Base-by-base conservation (phyloP, 2,329 filamentous ascomycete genomes). In the Nothopassalora personata region DNA sequence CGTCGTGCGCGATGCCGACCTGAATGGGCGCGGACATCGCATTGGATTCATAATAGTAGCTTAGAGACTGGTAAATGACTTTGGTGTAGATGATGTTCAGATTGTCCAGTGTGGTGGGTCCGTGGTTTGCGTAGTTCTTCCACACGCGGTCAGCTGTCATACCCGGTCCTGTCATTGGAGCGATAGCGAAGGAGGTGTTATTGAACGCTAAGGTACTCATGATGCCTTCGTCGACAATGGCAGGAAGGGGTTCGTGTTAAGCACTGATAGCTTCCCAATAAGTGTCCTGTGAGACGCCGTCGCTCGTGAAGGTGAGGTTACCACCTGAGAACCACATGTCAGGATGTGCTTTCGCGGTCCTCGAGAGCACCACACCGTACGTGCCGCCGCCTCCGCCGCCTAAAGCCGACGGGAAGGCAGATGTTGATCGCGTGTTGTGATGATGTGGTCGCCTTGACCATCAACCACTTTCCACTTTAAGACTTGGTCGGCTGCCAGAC, bases 381-480 rank as follows among this genome's bases (percentile, higher is more conserved):
- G 78, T 86, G 15, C 83, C 82, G 9, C 79, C 81, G 1, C 85
- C 84, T 0, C 85, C 83, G 3, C 84, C 84, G 46, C 76, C 76
- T 1, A 86, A 71, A 1, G 85, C 86, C 85, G 84, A 88, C 73
- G 83, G 87, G 1, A 88, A 74, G 54, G 87, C 84, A 0, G 74
- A 62, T 87, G 81, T 33, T 79, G 60, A 0, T 66, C 67, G 0
- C 73, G 75, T 4, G 75, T 79, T 0, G 82, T 83, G 1, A 70
- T 78, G 1, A 85, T 61, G n/a, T 79, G 66, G 15, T 75, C 59
- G 1, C 84, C 83, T 15, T 69, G 67, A 0, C 77, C 80, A 7
- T 79, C 81, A n/a, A 87, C 76, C 1, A 72, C 60, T 39, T 71
- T 67, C 64, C 63, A 70, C 28, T 80, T 76, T 1, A 88, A 74